Conservation (phyloP, 805 yeast species). For the Priceomyces fermenticarens region DNA sequence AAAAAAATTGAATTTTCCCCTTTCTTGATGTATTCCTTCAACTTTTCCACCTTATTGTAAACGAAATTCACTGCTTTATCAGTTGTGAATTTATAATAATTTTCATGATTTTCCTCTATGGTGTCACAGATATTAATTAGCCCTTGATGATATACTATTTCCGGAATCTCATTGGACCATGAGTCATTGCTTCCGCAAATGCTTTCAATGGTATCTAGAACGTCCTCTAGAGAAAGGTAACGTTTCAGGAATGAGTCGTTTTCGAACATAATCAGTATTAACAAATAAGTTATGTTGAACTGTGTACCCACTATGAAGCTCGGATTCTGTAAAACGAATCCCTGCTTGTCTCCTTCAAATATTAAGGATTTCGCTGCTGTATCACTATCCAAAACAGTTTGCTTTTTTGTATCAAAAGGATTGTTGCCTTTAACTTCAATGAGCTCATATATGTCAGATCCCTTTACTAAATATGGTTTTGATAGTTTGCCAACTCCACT, state of each 20-base stretch:
- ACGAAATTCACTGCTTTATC: conserved; percentile 38
- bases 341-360: conserved; percentile 20
- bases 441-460: conserved; percentile 34
- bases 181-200: conserved; percentile 27
- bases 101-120: conserved; percentile 30
- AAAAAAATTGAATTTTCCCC: conserved; percentile 12
- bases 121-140: conserved; percentile 29
- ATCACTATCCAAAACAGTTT: conserved; percentile 22
- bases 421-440: conserved; percentile 36
- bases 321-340: conserved; percentile 39
- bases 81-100: conserved; percentile 39
- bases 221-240: conserved; percentile 41
- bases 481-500: conserved; percentile 1
- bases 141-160: conserved; percentile 15
- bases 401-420: conserved; percentile 23
- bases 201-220: conserved; percentile 32
- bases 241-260: conserved; percentile 23
- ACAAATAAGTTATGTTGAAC: conserved; percentile 38
- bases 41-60: conserved; percentile 30
- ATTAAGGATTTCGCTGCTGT: conserved; percentile 43
- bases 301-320: conserved; percentile 38
- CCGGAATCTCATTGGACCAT: conserved; percentile 23
- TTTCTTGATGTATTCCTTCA: conserved; percentile 11
- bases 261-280: conserved; percentile 33
- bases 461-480: conserved; percentile 12